Conservation (phyloP, 805 yeast species). For the Saccharomycopsis oosterbeekiorum region DNA sequence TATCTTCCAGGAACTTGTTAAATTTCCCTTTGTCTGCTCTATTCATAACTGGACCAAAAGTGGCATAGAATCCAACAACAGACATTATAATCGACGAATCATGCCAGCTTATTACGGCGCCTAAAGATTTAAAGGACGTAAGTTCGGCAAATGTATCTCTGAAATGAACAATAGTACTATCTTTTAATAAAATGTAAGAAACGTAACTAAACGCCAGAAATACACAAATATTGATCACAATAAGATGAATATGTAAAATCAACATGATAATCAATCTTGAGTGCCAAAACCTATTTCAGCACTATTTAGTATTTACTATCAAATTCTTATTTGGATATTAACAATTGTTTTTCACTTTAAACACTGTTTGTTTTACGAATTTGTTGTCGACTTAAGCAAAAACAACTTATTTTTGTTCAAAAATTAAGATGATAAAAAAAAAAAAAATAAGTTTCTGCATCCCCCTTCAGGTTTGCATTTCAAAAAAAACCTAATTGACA, state of each 20-base stretch:
- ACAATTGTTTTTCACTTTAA: too few relatives aligned
- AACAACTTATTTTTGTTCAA: too few relatives aligned
- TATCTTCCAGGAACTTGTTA: not conserved
- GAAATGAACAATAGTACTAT: not conserved
- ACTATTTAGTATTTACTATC: too few relatives aligned
- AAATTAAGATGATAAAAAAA: too few relatives aligned
- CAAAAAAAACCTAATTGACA: too few relatives aligned
- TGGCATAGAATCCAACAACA: conserved; percentile 15
- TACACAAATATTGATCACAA: not conserved
- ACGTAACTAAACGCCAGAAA: not conserved
- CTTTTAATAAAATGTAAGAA: not conserved
- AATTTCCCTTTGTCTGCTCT: not conserved
- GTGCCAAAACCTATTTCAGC: too few relatives aligned
- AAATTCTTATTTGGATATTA: too few relatives aligned
- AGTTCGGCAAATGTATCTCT: not conserved
- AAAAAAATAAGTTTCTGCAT: too few relatives aligned
- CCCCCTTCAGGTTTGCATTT: too few relatives aligned
- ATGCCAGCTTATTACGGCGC: not conserved
- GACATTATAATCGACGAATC: not conserved
- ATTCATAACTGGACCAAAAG: conserved; percentile 15
- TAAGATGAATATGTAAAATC: not conserved
- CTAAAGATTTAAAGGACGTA: not conserved
- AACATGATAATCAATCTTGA: not conserved
- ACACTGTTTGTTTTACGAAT: too few relatives aligned
- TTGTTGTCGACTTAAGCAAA: too few relatives aligned